Evolutionary conservation across 2,329 filamentous ascomycete species (phyloP), one percentile per base, ranked within the genome.

Genomic region (Penicillium palitans): DNA sequence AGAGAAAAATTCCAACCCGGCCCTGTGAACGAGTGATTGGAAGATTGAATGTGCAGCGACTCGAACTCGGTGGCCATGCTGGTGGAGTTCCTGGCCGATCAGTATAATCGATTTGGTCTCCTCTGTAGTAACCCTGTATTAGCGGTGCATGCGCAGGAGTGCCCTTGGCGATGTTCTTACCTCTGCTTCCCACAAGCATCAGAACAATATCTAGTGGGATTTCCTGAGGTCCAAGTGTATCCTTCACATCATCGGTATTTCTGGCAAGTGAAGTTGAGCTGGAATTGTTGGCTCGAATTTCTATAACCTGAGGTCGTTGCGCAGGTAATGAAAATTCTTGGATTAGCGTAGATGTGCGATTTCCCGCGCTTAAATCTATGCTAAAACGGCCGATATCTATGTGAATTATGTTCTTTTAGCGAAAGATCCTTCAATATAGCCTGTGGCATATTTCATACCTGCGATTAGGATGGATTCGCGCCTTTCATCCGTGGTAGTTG

Each of bases 171-270:
- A 39, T 39, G 35, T 39, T 8, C 24, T 19, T 24, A 59, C 57
- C 52, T 59, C 57, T 55, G 37, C 41, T 59, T 40, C 57, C 57
- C 6, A 59, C 46, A 8, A 59, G 57, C 57, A 59, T 56, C 17
- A 59, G 27, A 31, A 59, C 6, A 15, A 59, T 52, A 52, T 59
- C 52, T 8, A 59, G 19, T 12, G 27, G 13, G 12, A 59, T 40
- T n/a, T 19, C 15, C 12, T 52, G 12, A 6, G 8, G 42, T 48
- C 27, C 44, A 9, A 6, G 5, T 29, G 5, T 4, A 6, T 5
- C 4, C 1, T 21, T 42, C 5, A 42, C 12, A 42, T 24, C 6
- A 21, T 24, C 40, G 12, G 40, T 24, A 6, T 3, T 7, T 42
- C 15, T 13, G 19, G 13, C 3, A 42, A 6, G 40, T 42, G 6